These are phyloP conservation scores for Ganoderma sp. DNA, from an alignment of 1,284 basidiomycete genomes.

Conservation along the genomic window DNA sequence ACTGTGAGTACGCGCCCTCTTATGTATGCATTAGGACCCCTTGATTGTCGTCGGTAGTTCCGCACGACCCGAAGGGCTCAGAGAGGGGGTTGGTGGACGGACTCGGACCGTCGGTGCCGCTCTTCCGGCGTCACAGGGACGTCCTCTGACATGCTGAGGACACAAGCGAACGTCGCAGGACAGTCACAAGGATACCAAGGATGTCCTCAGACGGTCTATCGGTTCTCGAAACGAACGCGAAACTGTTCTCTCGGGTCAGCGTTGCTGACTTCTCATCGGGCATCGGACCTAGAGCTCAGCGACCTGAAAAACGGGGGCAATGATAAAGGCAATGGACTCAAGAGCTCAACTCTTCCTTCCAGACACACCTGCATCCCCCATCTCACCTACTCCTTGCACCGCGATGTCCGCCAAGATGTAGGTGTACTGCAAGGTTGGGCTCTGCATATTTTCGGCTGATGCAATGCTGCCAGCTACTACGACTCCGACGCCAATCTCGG, in stretches of 20 bases:
- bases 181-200: slow-evolving; percentile 8
- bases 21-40: slow-evolving; percentile 21
- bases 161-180: not conserved
- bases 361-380: not conserved
- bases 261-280: slow-evolving; percentile 11
- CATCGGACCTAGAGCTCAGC: slow-evolving; percentile 21
- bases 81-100: slow-evolving; percentile 17
- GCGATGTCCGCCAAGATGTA: slow-evolving; percentile 56
- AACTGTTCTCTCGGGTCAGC: not conserved
- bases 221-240: not conserved
- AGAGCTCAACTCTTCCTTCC: not conserved
- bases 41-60: slow-evolving; percentile 6
- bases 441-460: slow-evolving; percentile 15
- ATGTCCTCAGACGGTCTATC: not conserved
- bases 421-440: slow-evolving; percentile 22
- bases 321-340: slow-evolving; percentile 11
- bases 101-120: slow-evolving; percentile 32
- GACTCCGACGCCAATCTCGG: slow-evolving; percentile 62
- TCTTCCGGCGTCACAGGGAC: slow-evolving; percentile 38
- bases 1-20: slow-evolving; percentile 10
- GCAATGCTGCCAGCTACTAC: slow-evolving; percentile 53
- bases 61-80: not conserved
- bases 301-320: slow-evolving; percentile 15
- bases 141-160: slow-evolving; percentile 2
- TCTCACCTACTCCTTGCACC: slow-evolving; percentile 1